Base-by-base conservation (phyloP, 1,139 yeast genomes). In the Pichia sp. region DNA sequence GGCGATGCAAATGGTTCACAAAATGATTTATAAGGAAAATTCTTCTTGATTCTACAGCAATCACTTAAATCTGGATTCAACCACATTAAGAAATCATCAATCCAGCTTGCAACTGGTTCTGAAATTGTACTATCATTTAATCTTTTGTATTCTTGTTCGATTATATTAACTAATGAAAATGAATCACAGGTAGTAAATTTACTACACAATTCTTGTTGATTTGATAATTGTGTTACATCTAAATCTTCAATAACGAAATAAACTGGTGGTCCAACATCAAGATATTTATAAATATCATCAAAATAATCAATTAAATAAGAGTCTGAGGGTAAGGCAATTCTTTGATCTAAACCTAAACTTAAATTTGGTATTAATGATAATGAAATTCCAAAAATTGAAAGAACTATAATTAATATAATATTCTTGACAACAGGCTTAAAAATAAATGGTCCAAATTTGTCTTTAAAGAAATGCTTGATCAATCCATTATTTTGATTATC, bases 201-300 rank as follows among this genome's bases (percentile, higher is more conserved):
- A 1, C 97, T 96, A 64, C 98, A 91, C 1, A 89, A 55, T 42
- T 76, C 70, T 53, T 81, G 81, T 59, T 91, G 98, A 37, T 70
- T 71, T 0, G 52, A 61, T 40, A 86, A 64, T 10, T 61, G 47
- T 0, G 93, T 84, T 3, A 83, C 67, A 54, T 86, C 81, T 40
- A 78, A 59, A 43, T 74, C 77, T 42, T 75, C 74, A 18, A 86
- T 76, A 25, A 91, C 89, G 60, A 87, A 83, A 56, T 84, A 91
- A 1, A 86, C 73, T 0, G 98, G 98, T 1, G 98, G 96, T 0
- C 97, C 98, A 4, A 84, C 83, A 49, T 83, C 80, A 46, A 91
- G 68, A 56, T 80, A 83, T 3, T 70, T 62, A 56, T 82, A 84
- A 13, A 88, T 69, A 38, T 91, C 88, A 49, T 81, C 68, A 63